Evolutionary conservation across 1,284 basidiomycete genomes (phyloP).

Genomic region (Cryptococcus jaspeensis): DNA sequence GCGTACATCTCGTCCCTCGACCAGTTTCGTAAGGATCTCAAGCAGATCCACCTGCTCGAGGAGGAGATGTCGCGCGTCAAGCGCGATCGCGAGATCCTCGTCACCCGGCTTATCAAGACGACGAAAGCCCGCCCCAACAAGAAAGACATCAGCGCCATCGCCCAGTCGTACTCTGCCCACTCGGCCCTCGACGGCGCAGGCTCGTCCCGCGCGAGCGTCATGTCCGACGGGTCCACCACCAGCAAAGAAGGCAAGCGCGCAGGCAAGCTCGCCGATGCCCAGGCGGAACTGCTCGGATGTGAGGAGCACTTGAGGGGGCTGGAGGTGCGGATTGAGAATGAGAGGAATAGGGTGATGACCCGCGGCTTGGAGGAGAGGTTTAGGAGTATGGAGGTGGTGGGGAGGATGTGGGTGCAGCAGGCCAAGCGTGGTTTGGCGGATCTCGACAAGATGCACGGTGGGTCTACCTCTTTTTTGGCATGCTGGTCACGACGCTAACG

Average conservation of each 20-base stretch:
- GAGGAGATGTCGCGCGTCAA: constrained; percentile 50
- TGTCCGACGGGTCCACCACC: constrained; percentile 34
- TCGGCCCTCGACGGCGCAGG: neutral
- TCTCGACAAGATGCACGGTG: constrained; percentile 41
- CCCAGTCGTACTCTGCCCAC: constrained; percentile 26
- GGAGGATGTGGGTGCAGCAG: constrained; percentile 50
- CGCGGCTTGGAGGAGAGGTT: constrained; percentile 50
- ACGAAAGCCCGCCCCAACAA: constrained; percentile 49
- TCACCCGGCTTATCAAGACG: constrained; percentile 49
- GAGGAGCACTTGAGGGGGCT: constrained; percentile 49
- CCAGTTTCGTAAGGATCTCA: constrained; percentile 50
- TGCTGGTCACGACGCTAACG: neutral
- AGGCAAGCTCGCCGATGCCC: constrained; percentile 48
- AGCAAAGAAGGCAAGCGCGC: constrained; percentile 45
- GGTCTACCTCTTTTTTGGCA: constrained; percentile 10
- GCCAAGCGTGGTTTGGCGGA: constrained; percentile 47
- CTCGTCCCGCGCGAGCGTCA: constrained; percentile 31
- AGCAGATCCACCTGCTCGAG: constrained; percentile 51
- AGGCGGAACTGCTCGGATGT: constrained; percentile 51
- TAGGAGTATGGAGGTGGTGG: constrained; percentile 50
- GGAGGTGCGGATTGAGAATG: constrained; percentile 48
- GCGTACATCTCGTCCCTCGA: constrained; percentile 46
- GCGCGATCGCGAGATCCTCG: constrained; percentile 50
- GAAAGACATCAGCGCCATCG: constrained; percentile 44
- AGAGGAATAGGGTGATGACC: constrained; percentile 52